Evolutionary conservation across 768 basidiomycete species (phyloP).

Genomic region (Lactifluus piperatus): DNA sequence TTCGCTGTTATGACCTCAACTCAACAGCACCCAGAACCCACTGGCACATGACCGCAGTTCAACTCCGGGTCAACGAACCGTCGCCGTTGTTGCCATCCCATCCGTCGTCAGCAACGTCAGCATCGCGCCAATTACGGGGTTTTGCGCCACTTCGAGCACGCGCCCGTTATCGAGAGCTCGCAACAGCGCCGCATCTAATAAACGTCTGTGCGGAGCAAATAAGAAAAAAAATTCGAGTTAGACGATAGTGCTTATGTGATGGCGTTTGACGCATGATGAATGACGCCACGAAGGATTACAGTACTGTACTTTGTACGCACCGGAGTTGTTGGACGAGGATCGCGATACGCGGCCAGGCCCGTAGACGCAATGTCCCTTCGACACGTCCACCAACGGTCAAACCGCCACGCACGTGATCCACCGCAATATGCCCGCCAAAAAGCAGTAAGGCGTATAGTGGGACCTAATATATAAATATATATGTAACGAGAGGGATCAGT

Average conservation of each 20-base stretch:
- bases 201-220: conserved; percentile 35
- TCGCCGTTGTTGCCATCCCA: conserved; percentile 23
- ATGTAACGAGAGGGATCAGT: no score
- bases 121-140: conserved; percentile 44
- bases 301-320: no score
- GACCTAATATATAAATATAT: conserved; percentile 37
- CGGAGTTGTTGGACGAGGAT: conserved; percentile 81
- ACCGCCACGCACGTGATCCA: conserved; percentile 78
- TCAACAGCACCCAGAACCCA: no score
- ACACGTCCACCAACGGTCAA: conserved; percentile 48
- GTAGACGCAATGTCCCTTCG: conserved; percentile 49
- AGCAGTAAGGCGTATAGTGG: conserved; percentile 80
- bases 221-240: no score
- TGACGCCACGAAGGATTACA: no score
- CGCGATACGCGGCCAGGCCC: conserved; percentile 85
- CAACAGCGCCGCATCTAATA: conserved; percentile 61
- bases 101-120: conserved; percentile 32
- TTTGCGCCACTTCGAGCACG: conserved; percentile 36
- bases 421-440: conserved; percentile 71
- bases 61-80: neutral
- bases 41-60: no score
- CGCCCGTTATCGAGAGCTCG: conserved; percentile 57
- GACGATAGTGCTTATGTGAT: no score
- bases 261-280: no score
- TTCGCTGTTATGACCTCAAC: no score